These are phyloP conservation scores for Suillus placidus DNA, from an alignment of 768 basidiomycete species.

Conservation along the genomic window DNA sequence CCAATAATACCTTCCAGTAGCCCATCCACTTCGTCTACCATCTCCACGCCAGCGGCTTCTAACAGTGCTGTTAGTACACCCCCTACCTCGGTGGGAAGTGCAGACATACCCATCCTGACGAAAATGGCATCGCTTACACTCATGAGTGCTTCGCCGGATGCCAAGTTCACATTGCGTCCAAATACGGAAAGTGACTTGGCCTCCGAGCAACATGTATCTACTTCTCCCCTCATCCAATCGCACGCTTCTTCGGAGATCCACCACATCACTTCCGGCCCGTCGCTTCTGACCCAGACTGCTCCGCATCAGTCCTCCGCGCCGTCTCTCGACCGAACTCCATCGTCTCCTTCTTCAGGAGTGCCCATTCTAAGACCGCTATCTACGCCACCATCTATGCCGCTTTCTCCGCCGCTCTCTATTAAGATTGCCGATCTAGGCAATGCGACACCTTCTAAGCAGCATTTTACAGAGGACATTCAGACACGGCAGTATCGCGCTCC, in stretches of 20 bases:
- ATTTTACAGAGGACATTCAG: conserved; percentile 95
- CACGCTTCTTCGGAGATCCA: conserved; percentile 20
- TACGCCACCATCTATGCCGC: conserved; percentile 34
- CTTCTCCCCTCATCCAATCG: conserved; percentile 30
- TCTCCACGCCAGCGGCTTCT: conserved; percentile 41
- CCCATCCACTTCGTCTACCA: conserved; percentile 32
- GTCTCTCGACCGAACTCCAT: conserved; percentile 22
- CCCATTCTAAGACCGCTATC: conserved; percentile 28
- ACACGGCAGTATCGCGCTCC: conserved; percentile 95
- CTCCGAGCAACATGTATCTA: conserved; percentile 10
- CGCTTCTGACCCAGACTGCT: conserved; percentile 68
- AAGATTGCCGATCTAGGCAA: conserved; percentile 97
- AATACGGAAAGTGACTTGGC: not conserved
- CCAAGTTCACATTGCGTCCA: conserved; percentile 9
- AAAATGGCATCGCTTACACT: conserved; percentile 31
- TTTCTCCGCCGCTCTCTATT: conserved; percentile 62
- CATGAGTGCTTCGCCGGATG: conserved; percentile 12
- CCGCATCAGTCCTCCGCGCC: conserved; percentile 34
- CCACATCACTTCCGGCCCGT: conserved; percentile 43
- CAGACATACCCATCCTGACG: conserved; percentile 43
- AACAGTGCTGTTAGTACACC: conserved; percentile 56
- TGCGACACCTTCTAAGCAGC: conserved; percentile 86
- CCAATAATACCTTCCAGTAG: conserved; percentile 38
- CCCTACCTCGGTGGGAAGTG: conserved; percentile 48
- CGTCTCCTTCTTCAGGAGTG: conserved; percentile 22